phyloP scores from a whole-genome alignment of 176 grass and related monocot species.

The Luzula sylvatica region DNA sequence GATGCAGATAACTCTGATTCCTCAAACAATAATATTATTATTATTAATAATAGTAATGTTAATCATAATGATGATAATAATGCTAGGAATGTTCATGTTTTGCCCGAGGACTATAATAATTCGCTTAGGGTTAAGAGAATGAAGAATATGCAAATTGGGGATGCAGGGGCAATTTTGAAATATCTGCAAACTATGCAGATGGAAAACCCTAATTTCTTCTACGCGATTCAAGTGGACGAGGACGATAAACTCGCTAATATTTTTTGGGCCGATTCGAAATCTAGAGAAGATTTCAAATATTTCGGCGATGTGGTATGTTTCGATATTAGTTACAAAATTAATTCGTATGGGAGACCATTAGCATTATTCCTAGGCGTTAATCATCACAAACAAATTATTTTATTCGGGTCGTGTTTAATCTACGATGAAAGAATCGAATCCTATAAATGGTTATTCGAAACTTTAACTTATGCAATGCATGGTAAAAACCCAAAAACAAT shows the following conservation, averaged over 20 bases:
- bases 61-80: neutral
- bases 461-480: slow-evolving; percentile 57
- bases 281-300: slow-evolving; percentile 55
- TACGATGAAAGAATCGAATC: slow-evolving; percentile 80
- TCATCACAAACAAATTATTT: slow-evolving; percentile 70
- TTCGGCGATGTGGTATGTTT: slow-evolving; percentile 75
- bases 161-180: slow-evolving; percentile 61
- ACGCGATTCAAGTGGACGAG: slow-evolving; percentile 77
- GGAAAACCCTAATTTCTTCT: slow-evolving; percentile 58
- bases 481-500: slow-evolving; percentile 79
- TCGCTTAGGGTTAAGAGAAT: slow-evolving; percentile 56
- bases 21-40: too few relatives aligned
- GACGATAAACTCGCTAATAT: slow-evolving; percentile 85
- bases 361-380: slow-evolving; percentile 67
- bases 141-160: slow-evolving; percentile 75
- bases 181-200: slow-evolving; percentile 80
- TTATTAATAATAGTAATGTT: too few relatives aligned
- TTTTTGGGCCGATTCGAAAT: slow-evolving; percentile 83
- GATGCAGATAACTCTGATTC: slow-evolving; percentile 58
- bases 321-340: slow-evolving; percentile 70
- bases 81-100: slow-evolving; percentile 15
- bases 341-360: slow-evolving; percentile 64
- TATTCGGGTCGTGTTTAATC: slow-evolving; percentile 74
- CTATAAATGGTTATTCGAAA: slow-evolving; percentile 92
- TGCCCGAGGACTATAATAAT: slow-evolving; percentile 64